Evolutionary conservation across 441 rosid species (phyloP), one percentile per base, ranked within the genome.

Genomic region (Rhodomyrtus psidioides): DNA sequence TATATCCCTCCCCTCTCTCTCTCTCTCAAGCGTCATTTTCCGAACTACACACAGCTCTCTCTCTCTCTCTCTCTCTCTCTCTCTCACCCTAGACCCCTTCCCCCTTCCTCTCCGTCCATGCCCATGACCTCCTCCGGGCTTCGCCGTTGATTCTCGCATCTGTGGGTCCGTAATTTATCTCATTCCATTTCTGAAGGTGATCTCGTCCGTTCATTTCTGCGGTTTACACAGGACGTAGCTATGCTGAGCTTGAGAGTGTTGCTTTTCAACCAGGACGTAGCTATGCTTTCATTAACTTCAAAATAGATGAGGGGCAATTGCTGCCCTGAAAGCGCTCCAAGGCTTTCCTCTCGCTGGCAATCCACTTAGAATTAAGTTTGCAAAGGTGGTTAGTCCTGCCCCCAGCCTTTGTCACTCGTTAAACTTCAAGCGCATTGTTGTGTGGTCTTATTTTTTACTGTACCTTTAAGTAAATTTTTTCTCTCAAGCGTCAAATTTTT

Each of bases 331-430:
- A 51, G 88, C 92, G 27, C 98, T 97, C 34, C 98, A 95, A 90
- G 99, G 96, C 49, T 90, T 93, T 86, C 92, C 95, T 79, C 91
- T 97, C 62, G 92, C 93, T n/a, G 98, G 96, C 88, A 96, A 91
- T 86, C 95, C 97, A 70, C 98, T 97, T 90, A 94, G 94, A 90
- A 94, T 97, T 90, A 98, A 97, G 93, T 97, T 94, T 93, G 95
- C 99, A 55, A 97, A 97, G 98, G 95, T 98, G 99, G 99, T 97
- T 95, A 97, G 99, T 97, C 83, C 88, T 91, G 91, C 88, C 81
- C 82, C 89, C 84, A 88, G 87, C 88, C 91, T 90, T 49, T 83
- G 81, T 83, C 82, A 27, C 86, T 55, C 27, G 34, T 82, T 85
- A 51, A 74, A 74, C 53, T 76, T 28, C 34, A 82, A 82, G 42